Percentiles rank a stretch among this genome's conserved stretches.
Conservation (phyloP, 176 grass and related monocot genomes). For the Neostapfia colusana region DNA sequence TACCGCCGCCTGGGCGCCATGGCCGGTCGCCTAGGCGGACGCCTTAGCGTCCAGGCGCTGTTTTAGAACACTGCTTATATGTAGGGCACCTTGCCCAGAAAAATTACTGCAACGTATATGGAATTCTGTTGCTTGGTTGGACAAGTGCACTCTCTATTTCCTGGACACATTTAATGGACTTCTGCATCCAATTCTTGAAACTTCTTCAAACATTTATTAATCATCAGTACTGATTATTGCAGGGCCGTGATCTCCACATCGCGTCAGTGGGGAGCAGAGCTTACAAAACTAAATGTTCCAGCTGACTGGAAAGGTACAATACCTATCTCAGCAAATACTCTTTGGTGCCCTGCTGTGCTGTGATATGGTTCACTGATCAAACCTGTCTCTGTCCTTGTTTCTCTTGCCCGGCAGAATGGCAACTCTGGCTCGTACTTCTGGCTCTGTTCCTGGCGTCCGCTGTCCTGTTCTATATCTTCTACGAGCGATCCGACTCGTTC, state of each 20-base stretch:
- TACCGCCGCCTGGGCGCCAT: too few relatives aligned
- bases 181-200: not conserved
- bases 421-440: conserved; percentile 68
- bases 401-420: conserved; percentile 68
- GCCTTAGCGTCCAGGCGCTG: too few relatives aligned
- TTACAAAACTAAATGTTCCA: conserved; percentile 81
- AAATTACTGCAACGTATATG: not conserved
- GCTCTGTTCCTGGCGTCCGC: conserved; percentile 66
- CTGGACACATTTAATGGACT: not conserved
- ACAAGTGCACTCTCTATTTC: not conserved
- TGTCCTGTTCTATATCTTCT: conserved; percentile 60
- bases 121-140: conserved; percentile 7
- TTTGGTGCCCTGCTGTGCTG: not conserved
- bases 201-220: not conserved
- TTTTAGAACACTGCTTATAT: too few relatives aligned
- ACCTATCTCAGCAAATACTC: conserved; percentile 18
- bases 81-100: not conserved
- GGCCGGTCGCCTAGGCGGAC: too few relatives aligned
- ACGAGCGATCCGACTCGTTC: conserved; percentile 68
- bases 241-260: conserved; percentile 84
- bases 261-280: conserved; percentile 64
- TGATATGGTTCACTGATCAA: conserved; percentile 12
- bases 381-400: not conserved
- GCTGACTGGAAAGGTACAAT: conserved; percentile 91
- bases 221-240: conserved; percentile 22